Evolutionary conservation across 139 green algal genomes (phyloP).

Genomic region (Zygnema cylindricum): DNA sequence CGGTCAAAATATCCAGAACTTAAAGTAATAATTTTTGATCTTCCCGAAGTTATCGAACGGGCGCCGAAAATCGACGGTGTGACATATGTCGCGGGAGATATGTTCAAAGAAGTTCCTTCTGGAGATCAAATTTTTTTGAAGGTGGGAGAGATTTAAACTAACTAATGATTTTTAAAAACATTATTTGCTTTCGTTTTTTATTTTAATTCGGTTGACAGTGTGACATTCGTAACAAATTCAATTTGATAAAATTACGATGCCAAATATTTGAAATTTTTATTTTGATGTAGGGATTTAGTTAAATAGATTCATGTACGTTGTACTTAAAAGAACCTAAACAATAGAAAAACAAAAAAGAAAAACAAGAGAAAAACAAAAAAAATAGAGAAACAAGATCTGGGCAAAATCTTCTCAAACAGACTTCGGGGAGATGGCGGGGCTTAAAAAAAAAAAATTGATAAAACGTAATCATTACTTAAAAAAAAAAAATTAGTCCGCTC

Average conservation of each 20-base stretch:
- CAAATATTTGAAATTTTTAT: neutral
- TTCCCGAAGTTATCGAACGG: constrained; percentile 5
- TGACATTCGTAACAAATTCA: no score
- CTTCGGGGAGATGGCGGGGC: no score
- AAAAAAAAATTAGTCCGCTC: neutral
- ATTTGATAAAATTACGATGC: no score
- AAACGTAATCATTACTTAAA: neutral
- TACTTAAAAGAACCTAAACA: constrained; percentile 2
- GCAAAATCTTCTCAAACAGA: no score
- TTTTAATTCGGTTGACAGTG: no score
- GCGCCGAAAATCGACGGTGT: constrained; percentile 2
- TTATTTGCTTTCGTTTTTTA: no score
- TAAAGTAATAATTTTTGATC: constrained; percentile 2
- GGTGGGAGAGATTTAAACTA: neutral
- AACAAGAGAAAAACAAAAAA: no score
- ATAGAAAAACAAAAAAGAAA: no score
- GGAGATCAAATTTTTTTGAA: constrained; percentile 9
- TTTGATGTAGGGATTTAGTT: neutral
- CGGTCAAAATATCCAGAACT: neutral
- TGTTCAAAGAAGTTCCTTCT: constrained; percentile 5
- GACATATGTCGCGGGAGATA: constrained; percentile 2
- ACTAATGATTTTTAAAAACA: no score
- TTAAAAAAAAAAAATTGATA: neutral
- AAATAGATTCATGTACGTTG: no score
- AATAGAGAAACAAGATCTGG: no score